These are phyloP conservation scores for Cyanidium caldarium DNA, from an alignment of 23 red algal species.

Conservation along the genomic window DNA sequence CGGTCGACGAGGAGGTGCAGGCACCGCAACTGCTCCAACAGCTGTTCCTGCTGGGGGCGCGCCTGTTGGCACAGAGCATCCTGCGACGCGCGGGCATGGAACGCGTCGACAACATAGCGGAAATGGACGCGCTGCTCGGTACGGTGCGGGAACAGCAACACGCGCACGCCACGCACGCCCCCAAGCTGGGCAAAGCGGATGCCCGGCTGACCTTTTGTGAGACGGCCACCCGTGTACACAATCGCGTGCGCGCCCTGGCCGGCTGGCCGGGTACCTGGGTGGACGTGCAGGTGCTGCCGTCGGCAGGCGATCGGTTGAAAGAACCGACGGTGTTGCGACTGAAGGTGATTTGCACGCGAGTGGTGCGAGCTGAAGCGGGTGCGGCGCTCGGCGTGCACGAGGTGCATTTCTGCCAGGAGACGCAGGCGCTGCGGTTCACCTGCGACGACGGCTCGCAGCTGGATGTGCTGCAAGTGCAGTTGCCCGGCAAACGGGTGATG, in stretches of 20 bases:
- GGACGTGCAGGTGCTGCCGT: constrained; percentile 28
- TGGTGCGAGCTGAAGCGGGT: constrained; percentile 32
- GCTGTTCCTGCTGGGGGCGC: constrained; percentile 39
- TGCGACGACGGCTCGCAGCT: constrained; percentile 83
- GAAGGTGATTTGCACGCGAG: constrained; percentile 45
- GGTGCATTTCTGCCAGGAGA: constrained; percentile 22
- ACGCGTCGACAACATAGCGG: background rate
- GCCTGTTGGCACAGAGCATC: background rate
- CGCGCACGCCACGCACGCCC: constrained; percentile 39
- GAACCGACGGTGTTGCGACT: constrained; percentile 14
- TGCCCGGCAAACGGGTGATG: constrained; percentile 73
- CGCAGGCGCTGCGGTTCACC: constrained; percentile 26
- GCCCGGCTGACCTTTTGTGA: constrained; percentile 54
- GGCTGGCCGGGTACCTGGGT: constrained; percentile 72
- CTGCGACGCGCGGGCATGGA: background rate
- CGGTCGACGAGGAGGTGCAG: constrained; percentile 53
- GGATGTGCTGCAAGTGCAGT: constrained; percentile 38
- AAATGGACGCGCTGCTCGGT: constrained; percentile 28
- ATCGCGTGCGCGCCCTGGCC: constrained; percentile 70
- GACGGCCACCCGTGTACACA: constrained; percentile 64
- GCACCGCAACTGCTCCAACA: constrained; percentile 37
- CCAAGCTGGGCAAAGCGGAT: constrained; percentile 58
- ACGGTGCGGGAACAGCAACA: constrained; percentile 44
- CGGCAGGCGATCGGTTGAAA: background rate
- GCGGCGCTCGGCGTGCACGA: constrained; percentile 65